These are phyloP conservation scores for Leptographium flavum DNA, from an alignment of 2,329 filamentous ascomycete species.

Conservation along the genomic window DNA sequence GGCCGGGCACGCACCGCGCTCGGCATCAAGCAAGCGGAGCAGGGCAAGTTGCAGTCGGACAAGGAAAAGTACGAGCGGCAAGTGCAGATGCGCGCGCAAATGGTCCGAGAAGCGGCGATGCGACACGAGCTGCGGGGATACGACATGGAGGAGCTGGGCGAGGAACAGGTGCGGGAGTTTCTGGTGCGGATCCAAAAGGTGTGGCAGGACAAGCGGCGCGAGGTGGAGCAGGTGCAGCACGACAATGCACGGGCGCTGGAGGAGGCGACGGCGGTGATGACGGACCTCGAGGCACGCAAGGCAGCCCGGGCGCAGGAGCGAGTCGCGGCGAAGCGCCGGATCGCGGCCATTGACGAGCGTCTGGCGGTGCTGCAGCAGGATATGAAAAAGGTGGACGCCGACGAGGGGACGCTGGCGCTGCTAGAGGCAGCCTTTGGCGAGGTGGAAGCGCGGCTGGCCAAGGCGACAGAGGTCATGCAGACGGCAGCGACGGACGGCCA, in stretches of 20 bases:
- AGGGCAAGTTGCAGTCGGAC: slow-evolving; percentile 71
- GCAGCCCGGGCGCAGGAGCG: slow-evolving; percentile 62
- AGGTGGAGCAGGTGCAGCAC: slow-evolving; percentile 53
- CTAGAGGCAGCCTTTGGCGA: slow-evolving; percentile 63
- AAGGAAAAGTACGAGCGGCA: slow-evolving; percentile 79
- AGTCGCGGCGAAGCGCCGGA: slow-evolving; percentile 56
- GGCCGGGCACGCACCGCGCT: slow-evolving; percentile 28
- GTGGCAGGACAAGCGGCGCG: slow-evolving; percentile 61
- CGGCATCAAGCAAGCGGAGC: slow-evolving; percentile 43
- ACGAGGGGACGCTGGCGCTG: slow-evolving; percentile 71
- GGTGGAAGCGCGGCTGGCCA: slow-evolving; percentile 45
- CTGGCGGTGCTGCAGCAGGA: slow-evolving; percentile 51
- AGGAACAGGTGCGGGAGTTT: slow-evolving; percentile 61
- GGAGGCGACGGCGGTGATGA: slow-evolving; percentile 56
- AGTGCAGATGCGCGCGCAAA: slow-evolving; percentile 50
- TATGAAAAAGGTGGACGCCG: slow-evolving; percentile 59
- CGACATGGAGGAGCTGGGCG: slow-evolving; percentile 56
- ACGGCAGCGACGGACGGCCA: slow-evolving; percentile 55
- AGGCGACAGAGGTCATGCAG: slow-evolving; percentile 48
- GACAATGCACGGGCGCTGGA: slow-evolving; percentile 63
- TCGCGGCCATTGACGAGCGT: slow-evolving; percentile 59
- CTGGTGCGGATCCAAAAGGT: slow-evolving; percentile 63
- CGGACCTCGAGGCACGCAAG: slow-evolving; percentile 59
- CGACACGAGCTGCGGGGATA: slow-evolving; percentile 72
- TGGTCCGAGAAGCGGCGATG: slow-evolving; percentile 66